These are phyloP conservation scores for Candida lessepsii DNA, from an alignment of 805 yeast genomes.

Conservation along the genomic window DNA sequence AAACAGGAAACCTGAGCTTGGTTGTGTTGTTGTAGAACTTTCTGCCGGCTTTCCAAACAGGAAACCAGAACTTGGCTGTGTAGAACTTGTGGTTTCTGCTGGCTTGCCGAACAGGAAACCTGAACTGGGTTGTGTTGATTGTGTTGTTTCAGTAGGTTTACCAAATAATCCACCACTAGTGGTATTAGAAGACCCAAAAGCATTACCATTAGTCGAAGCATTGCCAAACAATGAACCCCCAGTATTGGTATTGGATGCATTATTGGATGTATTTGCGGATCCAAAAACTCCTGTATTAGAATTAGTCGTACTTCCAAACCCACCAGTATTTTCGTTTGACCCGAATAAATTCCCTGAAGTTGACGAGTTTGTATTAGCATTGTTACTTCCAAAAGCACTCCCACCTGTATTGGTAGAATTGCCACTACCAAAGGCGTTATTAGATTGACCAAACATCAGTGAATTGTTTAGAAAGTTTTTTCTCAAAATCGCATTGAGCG, in stretches of 20 bases:
- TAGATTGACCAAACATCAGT: constrained; percentile 10
- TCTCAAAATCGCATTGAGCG: constrained; percentile 2
- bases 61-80: constrained; percentile 12
- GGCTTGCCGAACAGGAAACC: constrained; percentile 16
- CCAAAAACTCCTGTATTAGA: constrained; percentile 6
- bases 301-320: constrained; percentile 3
- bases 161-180: constrained; percentile 10
- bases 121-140: constrained; percentile 8
- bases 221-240: constrained; percentile 10
- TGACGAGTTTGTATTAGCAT: not conserved
- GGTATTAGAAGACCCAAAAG: constrained; percentile 6
- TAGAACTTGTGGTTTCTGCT: constrained; percentile 12
- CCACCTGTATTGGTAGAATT: constrained; percentile 12
- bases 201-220: not conserved
- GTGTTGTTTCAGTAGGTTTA: constrained; percentile 11
- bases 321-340: constrained; percentile 13
- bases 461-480: constrained; percentile 7
- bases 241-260: constrained; percentile 3
- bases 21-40: not conserved
- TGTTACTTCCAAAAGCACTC: constrained; percentile 19
- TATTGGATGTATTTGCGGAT: constrained; percentile 7
- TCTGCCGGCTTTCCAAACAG: constrained; percentile 12
- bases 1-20: not conserved
- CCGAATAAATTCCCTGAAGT: constrained; percentile 22
- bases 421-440: constrained; percentile 9